Base-by-base conservation (phyloP, 345 rosid genomes). In the Triadica sebifera region DNA sequence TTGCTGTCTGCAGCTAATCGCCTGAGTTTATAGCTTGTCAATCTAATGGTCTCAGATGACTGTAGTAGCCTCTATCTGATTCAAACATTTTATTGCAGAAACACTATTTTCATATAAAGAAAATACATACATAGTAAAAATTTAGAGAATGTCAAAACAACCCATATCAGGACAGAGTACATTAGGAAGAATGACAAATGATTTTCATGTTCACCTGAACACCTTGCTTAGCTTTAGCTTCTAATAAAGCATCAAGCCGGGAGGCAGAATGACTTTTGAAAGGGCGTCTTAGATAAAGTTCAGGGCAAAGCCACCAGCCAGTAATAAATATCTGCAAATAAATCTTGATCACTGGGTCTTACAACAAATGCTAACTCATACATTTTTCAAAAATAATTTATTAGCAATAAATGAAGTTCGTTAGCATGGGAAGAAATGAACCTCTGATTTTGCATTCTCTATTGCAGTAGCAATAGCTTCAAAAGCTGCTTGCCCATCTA, bases 271-370 rank as follows among this genome's bases (percentile, higher is more conserved):
- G 81, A 67, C 80, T 84, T 69, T 83, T 55, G 62, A 92, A 94
- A 43, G 98, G 97, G n/a, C 98, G 91, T 83, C 92, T 88, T 65
- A 94, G 89, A 80, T 88, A 92, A 73, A 92, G 81, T 80, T 94
- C 97, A 3, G 98, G 97, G 79, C 97, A 94, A 77, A 94, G 89
- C 98, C 98, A 94, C 98, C 98, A 94, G 78, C 98, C 98, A 57
- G 97, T 92, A 52, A 94, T 86, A 72, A 87, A 89, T 83, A 92
- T 88, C 98, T 91, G 85, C 84, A 79, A n/a, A 47, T 25, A 49
- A 68, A 3, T 52, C 77, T 58, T 24, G 17, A 70, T 70, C 63
- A n/a, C 24, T 43, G 43, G 77, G 66, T 58, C 41, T 41, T 22
- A 60, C 6, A 69, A n/a, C 56, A 29, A 52, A 60, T 25, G 50